Conservation (phyloP, 2,329 filamentous ascomycete species). For the Alternaria sp. region DNA sequence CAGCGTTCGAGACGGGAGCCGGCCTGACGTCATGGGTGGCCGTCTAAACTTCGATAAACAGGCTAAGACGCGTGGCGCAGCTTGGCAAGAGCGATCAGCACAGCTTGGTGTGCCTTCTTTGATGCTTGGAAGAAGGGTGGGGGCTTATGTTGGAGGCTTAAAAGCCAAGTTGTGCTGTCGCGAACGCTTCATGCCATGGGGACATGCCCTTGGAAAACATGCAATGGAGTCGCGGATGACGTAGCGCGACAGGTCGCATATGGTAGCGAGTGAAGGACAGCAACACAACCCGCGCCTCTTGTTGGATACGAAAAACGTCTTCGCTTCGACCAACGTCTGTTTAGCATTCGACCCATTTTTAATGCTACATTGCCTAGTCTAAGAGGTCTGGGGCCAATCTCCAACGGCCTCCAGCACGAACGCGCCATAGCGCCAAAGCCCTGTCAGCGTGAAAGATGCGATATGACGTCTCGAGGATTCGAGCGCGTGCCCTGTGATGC, state of each 20-base stretch:
- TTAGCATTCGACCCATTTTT: constrained; percentile 24
- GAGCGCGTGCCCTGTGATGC: constrained; percentile 18
- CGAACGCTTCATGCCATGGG: background rate
- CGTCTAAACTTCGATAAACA: background rate
- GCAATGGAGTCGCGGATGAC: background rate
- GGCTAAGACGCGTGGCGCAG: constrained; percentile 19
- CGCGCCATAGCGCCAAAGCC: constrained; percentile 20
- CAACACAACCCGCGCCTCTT: background rate
- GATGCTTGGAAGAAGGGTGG: constrained; percentile 12
- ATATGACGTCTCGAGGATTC: constrained; percentile 24
- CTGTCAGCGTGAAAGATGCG: constrained; percentile 17
- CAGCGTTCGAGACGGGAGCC: background rate
- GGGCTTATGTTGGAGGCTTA: constrained; percentile 12
- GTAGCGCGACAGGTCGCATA: background rate
- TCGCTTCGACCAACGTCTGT: constrained; percentile 13
- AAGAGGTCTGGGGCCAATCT: constrained; percentile 15
- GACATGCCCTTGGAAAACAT: background rate
- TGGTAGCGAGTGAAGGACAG: background rate
- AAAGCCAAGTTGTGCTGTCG: constrained; percentile 1
- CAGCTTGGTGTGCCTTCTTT: constrained; percentile 19
- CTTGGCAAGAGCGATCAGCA: constrained; percentile 22
- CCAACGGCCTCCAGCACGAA: constrained; percentile 14
- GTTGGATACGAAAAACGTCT: constrained; percentile 4
- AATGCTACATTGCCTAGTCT: constrained; percentile 17
- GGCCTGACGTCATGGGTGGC: constrained; percentile 20